Evolutionary conservation across 1,139 yeast species (phyloP), one percentile per base, ranked within the genome.

Genomic region (Debaryomyces subglobosus): DNA sequence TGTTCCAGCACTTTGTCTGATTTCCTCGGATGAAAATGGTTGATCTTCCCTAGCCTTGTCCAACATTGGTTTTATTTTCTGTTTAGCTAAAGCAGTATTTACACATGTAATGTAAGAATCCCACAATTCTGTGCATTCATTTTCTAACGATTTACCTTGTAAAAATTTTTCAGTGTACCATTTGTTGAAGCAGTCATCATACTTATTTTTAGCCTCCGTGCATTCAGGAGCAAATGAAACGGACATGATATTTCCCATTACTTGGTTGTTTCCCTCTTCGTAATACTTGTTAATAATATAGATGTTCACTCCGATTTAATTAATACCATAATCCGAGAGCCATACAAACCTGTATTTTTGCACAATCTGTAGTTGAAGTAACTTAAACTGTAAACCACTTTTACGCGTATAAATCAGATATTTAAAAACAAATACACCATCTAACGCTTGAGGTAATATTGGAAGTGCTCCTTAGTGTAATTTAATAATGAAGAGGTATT

Each of bases 201-300:
- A 94, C 59, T 84, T 81, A 57, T 82, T 82, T 68, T 94, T 94
- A 53, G 87, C 81, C 36, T 85, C 88, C 20, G 96, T 90, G 69
- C 99, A 94, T 71, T 94, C 98, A 20, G 97, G 97, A 39, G 98
- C 98, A 76, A 94, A 89, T 52, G 97, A 90, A 8, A 89, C 86
- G 23, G 97, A 91, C 96, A 92, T 87, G 51, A 77, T 73, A 69
- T 85, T 86, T 49, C 94, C 94, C 94, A 87, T 86, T 34, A 34
- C 39, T 34, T 34, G 15, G 38, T 3, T 34, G 9, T 34, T 16
- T 13, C 12, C n/a, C 13, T 24, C 20, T 18, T 25, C 35, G 13
- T 27, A 3, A 29, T 39, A 6, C 15, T 20, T 35, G 10, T 35
- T 35, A 35, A 3, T 25, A n/a, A n/a, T 21, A 5, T 15, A 35